phyloP scores from a whole-genome alignment of 345 rosid species.

The Anacardium occidentale region DNA sequence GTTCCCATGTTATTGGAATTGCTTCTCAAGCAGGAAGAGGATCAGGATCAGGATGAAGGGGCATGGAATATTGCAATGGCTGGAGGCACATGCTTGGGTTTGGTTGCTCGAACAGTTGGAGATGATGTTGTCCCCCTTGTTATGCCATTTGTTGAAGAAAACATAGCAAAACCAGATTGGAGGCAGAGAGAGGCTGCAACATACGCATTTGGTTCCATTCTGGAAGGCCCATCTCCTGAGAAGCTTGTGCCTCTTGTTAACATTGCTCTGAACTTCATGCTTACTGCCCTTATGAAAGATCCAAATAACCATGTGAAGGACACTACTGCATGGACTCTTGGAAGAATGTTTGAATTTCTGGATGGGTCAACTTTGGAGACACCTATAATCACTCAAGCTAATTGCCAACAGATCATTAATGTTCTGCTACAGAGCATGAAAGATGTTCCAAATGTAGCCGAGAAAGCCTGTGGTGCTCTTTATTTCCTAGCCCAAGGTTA shows the following conservation, averaged over 20 bases:
- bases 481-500: constrained; percentile 72
- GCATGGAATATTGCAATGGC: constrained; percentile 52
- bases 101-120: constrained; percentile 69
- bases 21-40: constrained; percentile 39
- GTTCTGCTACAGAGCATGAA: constrained; percentile 71
- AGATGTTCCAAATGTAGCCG: constrained; percentile 71
- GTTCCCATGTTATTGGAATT: constrained; percentile 32
- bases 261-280: constrained; percentile 62
- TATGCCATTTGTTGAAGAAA: constrained; percentile 66
- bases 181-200: constrained; percentile 66
- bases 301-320: constrained; percentile 53
- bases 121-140: constrained; percentile 65
- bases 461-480: constrained; percentile 75
- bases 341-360: constrained; percentile 73
- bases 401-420: constrained; percentile 80
- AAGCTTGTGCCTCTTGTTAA: constrained; percentile 53
- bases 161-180: constrained; percentile 67
- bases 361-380: constrained; percentile 64
- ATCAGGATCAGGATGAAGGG: constrained; percentile 36
- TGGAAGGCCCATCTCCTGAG: constrained; percentile 68
- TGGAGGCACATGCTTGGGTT: constrained; percentile 64
- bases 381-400: constrained; percentile 58
- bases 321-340: constrained; percentile 67
- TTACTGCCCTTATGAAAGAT: constrained; percentile 45
- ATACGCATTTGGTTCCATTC: constrained; percentile 65